Evolutionary conservation across 306 rosid genomes (phyloP), one percentile per base, ranked within the genome.

Genomic region (Castanospermum australe): DNA sequence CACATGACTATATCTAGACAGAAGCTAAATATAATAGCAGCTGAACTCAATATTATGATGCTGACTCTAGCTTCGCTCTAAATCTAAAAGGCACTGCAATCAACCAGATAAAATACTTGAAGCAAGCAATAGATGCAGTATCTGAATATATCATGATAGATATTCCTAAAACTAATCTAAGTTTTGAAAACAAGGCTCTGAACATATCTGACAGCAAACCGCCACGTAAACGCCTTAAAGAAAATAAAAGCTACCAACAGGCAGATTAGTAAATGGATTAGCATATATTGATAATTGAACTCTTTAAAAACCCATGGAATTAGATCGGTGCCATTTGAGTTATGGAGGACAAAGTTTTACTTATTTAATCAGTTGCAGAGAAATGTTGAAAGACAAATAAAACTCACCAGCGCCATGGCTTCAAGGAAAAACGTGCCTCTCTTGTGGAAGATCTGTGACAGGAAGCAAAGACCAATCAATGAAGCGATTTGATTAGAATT

Each of bases 341-440:
- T 18, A 24, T 1, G 41, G 57, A 8, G 14, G 44, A 36, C 24
- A 67, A 45, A 6, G 7, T 6, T 67, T 45, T 24, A 66, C 4
- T n/a, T n/a, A 12, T 2, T 1, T 2, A 6, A 42, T 44, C 4
- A 5, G 8, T 0, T 50, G 1, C 12, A 33, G 8, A 52, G 21
- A 51, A 70, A 15, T 32, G 36, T 12, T 3, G 9, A 20, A 22
- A 55, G 21, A 1, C 18, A 0, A 4, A 41, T 14, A 0, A 28
- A 2, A 85, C 96, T 84, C 83, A 88, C 94, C 90, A 93, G 88
- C 80, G 92, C 90, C 97, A 93, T 93, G 79, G 89, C 91, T 90
- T 81, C 55, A n/a, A 48, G 79, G 81, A 84, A 80, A 82, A 79
- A 74, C 60, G 85, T 28, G 77, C 79, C 60, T 74, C 90, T 32